A percentile compares a stretch with the other conserved stretches of the same genome.
These are phyloP conservation scores for Blastocystis sp. DNA, from an alignment of 352 stramenopile species.

Conservation along the genomic window DNA sequence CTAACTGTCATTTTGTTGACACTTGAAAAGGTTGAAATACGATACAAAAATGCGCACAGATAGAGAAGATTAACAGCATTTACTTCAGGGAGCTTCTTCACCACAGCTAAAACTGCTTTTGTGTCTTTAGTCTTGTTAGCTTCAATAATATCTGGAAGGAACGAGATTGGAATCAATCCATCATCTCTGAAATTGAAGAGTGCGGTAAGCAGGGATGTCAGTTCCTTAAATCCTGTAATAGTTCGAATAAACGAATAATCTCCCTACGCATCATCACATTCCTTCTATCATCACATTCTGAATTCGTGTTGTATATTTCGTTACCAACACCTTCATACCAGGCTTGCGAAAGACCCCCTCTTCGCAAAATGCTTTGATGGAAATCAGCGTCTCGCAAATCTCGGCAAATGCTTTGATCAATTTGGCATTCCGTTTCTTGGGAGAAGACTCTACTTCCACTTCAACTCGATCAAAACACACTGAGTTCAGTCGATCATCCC, in stretches of 20 bases:
- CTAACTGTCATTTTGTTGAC: conserved; percentile 39
- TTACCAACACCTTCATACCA: background rate
- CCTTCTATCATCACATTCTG: background rate
- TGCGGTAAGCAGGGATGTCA: background rate
- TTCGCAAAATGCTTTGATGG: conserved; percentile 6
- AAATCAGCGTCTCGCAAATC: conserved; percentile 1
- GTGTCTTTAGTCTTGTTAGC: background rate
- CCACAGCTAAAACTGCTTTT: background rate
- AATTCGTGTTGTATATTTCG: background rate
- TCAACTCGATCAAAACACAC: conserved; percentile 9
- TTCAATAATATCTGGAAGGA: background rate
- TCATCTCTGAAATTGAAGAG: conserved; percentile 1
- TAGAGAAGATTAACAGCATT: conserved; percentile 47
- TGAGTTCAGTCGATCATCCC: background rate
- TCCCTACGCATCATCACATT: conserved; percentile 4
- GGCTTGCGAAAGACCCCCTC: conserved; percentile 9
- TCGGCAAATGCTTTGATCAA: background rate
- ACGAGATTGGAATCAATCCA: background rate
- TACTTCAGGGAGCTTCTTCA: background rate
- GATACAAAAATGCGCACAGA: conserved; percentile 3
- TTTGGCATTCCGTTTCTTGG: background rate
- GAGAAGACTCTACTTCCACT: background rate
- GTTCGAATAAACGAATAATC: conserved; percentile 44
- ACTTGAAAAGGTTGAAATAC: background rate
- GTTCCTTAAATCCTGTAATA: background rate